Evolutionary conservation across 345 rosid genomes (phyloP).

Genomic region (Arabidopsis thaliana): DNA sequence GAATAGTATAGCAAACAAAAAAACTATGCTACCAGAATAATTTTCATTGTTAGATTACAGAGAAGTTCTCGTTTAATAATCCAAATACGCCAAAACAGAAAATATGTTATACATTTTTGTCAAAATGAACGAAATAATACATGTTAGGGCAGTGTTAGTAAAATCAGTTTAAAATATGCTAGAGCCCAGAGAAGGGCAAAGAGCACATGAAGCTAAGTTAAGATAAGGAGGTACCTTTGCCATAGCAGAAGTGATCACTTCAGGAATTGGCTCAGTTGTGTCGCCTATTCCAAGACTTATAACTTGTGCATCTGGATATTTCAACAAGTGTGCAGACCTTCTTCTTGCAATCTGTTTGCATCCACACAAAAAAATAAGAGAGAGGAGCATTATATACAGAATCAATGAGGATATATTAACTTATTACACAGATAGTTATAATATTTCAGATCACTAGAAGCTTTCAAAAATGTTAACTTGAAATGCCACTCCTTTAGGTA

Average conservation of each 20-base stretch:
- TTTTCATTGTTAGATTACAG: neutral
- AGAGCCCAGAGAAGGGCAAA: neutral
- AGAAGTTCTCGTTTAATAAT: neutral
- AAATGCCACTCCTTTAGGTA: neutral
- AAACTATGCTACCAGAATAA: neutral
- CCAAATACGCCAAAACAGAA: slow-evolving; percentile 2
- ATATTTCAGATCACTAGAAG: slow-evolving; percentile 19
- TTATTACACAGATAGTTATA: neutral
- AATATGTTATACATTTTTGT: neutral
- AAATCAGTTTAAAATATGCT: neutral
- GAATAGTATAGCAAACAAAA: neutral
- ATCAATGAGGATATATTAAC: neutral
- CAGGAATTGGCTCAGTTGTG: slow-evolving; percentile 98
- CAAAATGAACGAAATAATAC: slow-evolving; percentile 16
- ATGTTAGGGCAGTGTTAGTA: neutral
- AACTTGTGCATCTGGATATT: slow-evolving; percentile 84
- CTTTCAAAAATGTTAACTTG: neutral
- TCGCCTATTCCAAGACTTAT: slow-evolving; percentile 98
- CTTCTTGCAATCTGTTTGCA: slow-evolving; percentile 77
- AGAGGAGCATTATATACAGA: slow-evolving; percentile 11
- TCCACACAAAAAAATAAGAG: slow-evolving; percentile 9
- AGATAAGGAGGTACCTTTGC: slow-evolving; percentile 55
- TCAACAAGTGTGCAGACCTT: slow-evolving; percentile 79
- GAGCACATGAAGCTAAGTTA: neutral
- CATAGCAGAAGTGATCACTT: slow-evolving; percentile 83